A percentile compares a stretch with the other conserved stretches of the same genome.
Conservation (phyloP, 148 eudicot genomes). For the Chenopodium formosanum region DNA sequence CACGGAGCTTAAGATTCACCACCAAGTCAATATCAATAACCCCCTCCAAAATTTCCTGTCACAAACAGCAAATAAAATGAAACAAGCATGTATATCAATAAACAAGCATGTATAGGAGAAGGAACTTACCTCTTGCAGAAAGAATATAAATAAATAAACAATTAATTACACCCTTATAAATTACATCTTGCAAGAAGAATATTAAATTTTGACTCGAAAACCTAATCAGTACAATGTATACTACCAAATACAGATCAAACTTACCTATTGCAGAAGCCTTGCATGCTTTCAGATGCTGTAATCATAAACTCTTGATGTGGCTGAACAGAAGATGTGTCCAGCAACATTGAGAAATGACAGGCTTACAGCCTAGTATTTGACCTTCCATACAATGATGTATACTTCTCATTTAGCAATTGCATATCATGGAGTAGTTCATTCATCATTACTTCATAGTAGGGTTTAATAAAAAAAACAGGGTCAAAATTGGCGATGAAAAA, state of each 20-base stretch:
- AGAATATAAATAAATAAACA: not conserved
- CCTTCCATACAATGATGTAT: not conserved
- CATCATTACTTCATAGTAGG: not conserved
- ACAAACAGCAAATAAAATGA: not conserved
- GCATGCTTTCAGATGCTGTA: conserved; percentile 11
- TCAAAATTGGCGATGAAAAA: not conserved
- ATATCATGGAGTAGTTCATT: not conserved
- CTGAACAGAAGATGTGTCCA: conserved; percentile 16
- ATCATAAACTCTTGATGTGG: conserved; percentile 8
- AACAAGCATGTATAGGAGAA: not conserved
- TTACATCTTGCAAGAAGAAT: not conserved
- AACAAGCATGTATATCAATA: conserved; percentile 4
- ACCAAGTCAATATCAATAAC: conserved; percentile 81
- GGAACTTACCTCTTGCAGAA: not conserved
- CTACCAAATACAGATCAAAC: conserved; percentile 7
- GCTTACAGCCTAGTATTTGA: not conserved
- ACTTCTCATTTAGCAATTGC: not conserved
- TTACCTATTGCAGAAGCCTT: conserved; percentile 13
- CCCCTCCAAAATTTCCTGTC: conserved; percentile 82
- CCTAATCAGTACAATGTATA: not conserved
- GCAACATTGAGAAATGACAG: conserved; percentile 16
- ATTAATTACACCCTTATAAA: not conserved
- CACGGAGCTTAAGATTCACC: conserved; percentile 82
- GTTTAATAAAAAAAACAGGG: not conserved
- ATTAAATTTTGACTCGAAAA: not conserved